Evolutionary conservation across 352 stramenopile species (phyloP).

Genomic region (Globisporangium solare): DNA sequence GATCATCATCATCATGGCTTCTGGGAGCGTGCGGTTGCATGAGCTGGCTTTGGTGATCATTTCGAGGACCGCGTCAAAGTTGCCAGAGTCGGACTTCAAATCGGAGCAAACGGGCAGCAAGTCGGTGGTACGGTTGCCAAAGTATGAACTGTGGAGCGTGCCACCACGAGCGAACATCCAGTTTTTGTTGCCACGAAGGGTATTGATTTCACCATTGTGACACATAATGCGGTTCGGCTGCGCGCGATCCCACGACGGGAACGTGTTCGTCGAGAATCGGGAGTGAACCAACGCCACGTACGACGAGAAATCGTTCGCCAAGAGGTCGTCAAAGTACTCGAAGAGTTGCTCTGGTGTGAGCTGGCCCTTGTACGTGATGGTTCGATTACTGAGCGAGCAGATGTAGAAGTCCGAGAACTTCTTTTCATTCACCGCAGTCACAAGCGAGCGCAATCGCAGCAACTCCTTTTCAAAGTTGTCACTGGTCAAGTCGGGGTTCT

Average conservation of each 20-base stretch:
- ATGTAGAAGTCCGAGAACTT: conserved; percentile 92
- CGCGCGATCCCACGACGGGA: conserved; percentile 94
- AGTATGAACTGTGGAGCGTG: conserved; percentile 91
- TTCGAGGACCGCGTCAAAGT: conserved; percentile 95
- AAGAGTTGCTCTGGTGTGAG: conserved; percentile 92
- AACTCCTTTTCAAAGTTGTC: conserved; percentile 93
- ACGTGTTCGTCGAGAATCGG: conserved; percentile 98
- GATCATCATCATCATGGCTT: conserved; percentile 98
- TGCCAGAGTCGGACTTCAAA: conserved; percentile 95
- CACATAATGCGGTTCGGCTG: conserved; percentile 98
- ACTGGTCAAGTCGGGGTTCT: conserved; percentile 45
- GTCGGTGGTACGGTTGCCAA: conserved; percentile 87
- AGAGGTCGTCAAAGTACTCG: conserved; percentile 64
- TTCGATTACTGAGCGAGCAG: conserved; percentile 91
- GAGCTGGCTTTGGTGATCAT: conserved; percentile 90
- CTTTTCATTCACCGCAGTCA: conserved; percentile 61
- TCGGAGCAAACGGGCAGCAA: conserved; percentile 92
- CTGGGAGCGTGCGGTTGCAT: conserved; percentile 89
- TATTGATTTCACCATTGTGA: conserved; percentile 99
- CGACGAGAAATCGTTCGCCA: conserved; percentile 79
- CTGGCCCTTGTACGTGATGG: conserved; percentile 98
- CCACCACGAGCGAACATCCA: conserved; percentile 94
- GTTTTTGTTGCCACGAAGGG: conserved; percentile 96
- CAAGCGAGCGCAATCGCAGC: conserved; percentile 46
- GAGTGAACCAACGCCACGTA: conserved; percentile 96